Evolutionary conservation across 2,329 filamentous ascomycete genomes (phyloP), one percentile per base, ranked within the genome.

Genomic region (Penicillium sp.): DNA sequence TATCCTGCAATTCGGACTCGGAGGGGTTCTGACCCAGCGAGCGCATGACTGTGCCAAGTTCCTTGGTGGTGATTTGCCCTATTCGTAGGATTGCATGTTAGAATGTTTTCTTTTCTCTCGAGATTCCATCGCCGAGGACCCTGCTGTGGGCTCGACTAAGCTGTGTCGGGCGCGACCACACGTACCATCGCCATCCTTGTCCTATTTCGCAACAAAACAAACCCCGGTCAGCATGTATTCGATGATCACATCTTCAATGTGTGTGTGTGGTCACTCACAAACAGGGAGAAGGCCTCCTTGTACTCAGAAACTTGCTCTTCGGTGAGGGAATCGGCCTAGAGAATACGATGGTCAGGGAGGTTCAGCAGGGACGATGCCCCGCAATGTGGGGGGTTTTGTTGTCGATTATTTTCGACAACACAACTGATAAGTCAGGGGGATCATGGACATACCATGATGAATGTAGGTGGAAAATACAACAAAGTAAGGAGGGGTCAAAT

Each of bases 251-350:
- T 26, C 19, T 29, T 44, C 38, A 48, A 53, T 41, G 33, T 31
- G 33, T 6, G 26, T 7, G 7, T 49, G 33, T 38, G 39, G 34
- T 48, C 17, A 84, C 93, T 85, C 85, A 98, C 93, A 76, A 98
- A 98, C 61, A 98, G 88, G 72, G 93, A 98, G 78, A 98, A 98
- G 49, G 93, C 93, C 79, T 98, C 93, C 87, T 97, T 98, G 81
- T 97, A 98, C 79, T 98, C 93, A 72, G 93, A 97, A 72, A 98
- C 93, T 82, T 98, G 93, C 79, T 98, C 93, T 81, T 98, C 93
- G 65, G 93, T 97, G 69, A 98, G 85, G 74, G 91, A 91, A 73
- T 98, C 93, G 73, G 91, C 91, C 91, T 97, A 72, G 51, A 59
- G 41, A 46, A 43, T 58, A 53, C 51, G 54, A 55, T 58, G 51